Base-by-base conservation (phyloP, 805 yeast species). In the Saitoella complicata region DNA sequence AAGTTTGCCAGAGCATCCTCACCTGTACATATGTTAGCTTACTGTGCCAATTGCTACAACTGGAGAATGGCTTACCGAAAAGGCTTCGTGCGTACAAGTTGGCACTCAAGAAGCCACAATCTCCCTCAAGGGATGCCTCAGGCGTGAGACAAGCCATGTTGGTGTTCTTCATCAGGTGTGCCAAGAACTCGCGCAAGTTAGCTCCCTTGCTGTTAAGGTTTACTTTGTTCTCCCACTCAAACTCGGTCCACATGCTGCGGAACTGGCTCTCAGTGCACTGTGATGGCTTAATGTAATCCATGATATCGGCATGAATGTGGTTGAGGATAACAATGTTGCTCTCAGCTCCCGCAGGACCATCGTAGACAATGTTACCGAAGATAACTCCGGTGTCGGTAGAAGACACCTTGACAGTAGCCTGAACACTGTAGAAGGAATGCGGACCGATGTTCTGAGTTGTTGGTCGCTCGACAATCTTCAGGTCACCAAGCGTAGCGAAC, bases 171-270 rank as follows among this genome's bases (percentile, higher is more conserved):
- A 82, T 66, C 54, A 91, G 67, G 55, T 73, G 78, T 48, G 78
- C 80, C 61, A 91, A 69, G 63, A 84, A 91, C 40, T 75, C 82
- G 58, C 79, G 78, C 57, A 93, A 71, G 1, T 83, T 65, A 32
- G 72, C 61, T 51, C 78, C 68, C 44, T 69, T 71, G 1, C 93
- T 76, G 35, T 57, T 49, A 59, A 91, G 82, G 48, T 87, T 82
- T 54, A 91, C 87, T 69, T 91, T 91, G 69, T 91, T 91, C 65
- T 91, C 98, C 98, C 98, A 91, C 66, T 91, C 99, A 60, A 93
- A 91, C 61, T 87, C 96, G 61, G 86, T 85, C 99, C 99, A 91
- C 97, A 87, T 88, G 56, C 78, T 74, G 58, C 98, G 81, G 81
- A 91, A 91, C 53, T 75, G 80, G 39, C 78, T 75, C 64, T 88